Conservation (phyloP, 148 eudicot genomes). For the Euryodendron excelsum region DNA sequence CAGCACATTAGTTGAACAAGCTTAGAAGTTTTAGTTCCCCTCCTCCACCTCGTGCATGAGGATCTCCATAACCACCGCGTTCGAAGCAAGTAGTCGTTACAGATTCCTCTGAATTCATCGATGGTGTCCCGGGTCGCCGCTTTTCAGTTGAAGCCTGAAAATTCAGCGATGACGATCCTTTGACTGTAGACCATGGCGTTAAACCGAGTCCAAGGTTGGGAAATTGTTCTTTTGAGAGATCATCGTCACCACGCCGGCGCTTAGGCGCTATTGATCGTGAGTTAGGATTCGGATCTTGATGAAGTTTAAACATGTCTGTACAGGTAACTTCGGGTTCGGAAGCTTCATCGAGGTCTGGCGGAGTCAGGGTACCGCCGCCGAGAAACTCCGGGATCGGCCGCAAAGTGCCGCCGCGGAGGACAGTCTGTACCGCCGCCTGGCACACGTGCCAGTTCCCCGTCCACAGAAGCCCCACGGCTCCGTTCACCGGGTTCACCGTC, state of each 20-base stretch:
- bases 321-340: conserved; percentile 31
- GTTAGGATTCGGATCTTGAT: conserved; percentile 19
- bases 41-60: background rate
- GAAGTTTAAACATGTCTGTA: conserved; percentile 17
- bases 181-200: conserved; percentile 19
- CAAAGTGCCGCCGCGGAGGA: conserved; percentile 61
- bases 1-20: conserved; percentile 34
- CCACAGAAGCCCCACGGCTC: conserved; percentile 65
- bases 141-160: conserved; percentile 2
- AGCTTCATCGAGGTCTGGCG: conserved; percentile 32
- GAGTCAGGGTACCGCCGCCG: conserved; percentile 13
- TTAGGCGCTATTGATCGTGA: conserved; percentile 24
- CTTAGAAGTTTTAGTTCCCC: conserved; percentile 34
- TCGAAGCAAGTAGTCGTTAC: conserved; percentile 55
- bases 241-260: conserved; percentile 25
- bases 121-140: conserved; percentile 49
- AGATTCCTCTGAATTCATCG: conserved; percentile 60
- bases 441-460: conserved; percentile 78
- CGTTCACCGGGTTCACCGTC: conserved; percentile 72
- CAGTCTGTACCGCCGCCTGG: conserved; percentile 63
- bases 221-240: conserved; percentile 23
- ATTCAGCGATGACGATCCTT: background rate
- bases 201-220: conserved; percentile 42
- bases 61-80: conserved; percentile 13
- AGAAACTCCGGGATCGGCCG: conserved; percentile 52